These are phyloP conservation scores for Daldinia grandis DNA, from an alignment of 495 filamentous ascomycete species.

Conservation along the genomic window DNA sequence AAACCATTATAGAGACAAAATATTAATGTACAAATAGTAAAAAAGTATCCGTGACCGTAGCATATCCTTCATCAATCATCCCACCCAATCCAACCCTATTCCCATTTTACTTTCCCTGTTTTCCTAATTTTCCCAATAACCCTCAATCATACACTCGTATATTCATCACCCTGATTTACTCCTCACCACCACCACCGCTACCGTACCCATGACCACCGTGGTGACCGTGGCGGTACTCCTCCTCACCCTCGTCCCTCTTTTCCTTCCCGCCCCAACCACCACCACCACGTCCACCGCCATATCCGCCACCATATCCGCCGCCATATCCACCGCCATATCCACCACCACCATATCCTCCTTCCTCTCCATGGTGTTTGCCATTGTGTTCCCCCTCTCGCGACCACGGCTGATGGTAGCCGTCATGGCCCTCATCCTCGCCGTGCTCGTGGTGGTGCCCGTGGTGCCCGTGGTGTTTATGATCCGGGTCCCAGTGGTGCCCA, in stretches of 20 bases:
- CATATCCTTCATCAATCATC: not conserved
- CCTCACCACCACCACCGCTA: not conserved
- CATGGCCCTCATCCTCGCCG: no score
- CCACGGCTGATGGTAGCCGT: no score
- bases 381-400: not conserved
- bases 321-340: not conserved
- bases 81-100: not conserved
- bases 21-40: not conserved
- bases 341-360: not conserved
- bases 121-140: not conserved
- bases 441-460: not conserved
- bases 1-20: not conserved
- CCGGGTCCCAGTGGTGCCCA: not conserved
- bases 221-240: not conserved
- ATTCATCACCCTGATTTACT: not conserved
- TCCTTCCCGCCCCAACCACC: not conserved
- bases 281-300: not conserved
- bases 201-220: not conserved
- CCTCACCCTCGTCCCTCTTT: not conserved
- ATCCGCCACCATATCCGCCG: not conserved
- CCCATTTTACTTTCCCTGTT: not conserved
- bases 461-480: not conserved
- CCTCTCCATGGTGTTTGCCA: not conserved
- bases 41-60: not conserved
- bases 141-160: not conserved